Conservation (phyloP, 2,329 filamentous ascomycete genomes). For the Penicillium sp. region DNA sequence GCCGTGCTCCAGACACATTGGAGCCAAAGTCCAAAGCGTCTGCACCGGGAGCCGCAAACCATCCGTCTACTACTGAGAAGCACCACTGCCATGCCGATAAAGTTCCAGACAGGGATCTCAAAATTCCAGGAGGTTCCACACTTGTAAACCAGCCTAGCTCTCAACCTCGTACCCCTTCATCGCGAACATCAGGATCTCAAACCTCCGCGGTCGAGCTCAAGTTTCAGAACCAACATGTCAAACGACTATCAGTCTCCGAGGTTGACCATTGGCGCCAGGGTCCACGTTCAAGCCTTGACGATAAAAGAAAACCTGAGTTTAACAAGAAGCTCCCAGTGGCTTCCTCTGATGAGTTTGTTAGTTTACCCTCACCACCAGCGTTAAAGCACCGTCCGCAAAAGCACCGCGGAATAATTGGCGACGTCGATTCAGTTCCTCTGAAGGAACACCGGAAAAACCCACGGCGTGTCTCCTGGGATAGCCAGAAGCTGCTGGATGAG, state of each 20-base stretch:
- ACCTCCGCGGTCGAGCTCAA: slow-evolving; percentile 39
- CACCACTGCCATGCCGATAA: background rate
- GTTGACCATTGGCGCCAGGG: slow-evolving; percentile 37
- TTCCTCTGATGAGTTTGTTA: slow-evolving; percentile 24
- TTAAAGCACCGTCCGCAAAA: slow-evolving; percentile 42
- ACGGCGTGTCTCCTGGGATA: slow-evolving; percentile 40
- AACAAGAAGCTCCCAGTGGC: slow-evolving; percentile 34
- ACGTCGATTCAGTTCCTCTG: slow-evolving; percentile 16
- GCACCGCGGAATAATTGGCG: slow-evolving; percentile 31
- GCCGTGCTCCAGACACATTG: slow-evolving; percentile 27
- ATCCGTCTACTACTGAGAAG: slow-evolving; percentile 2
- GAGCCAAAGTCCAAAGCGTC: slow-evolving; percentile 8
- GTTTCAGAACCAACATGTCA: slow-evolving; percentile 38
- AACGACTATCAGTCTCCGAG: slow-evolving; percentile 40
- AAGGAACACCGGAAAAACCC: slow-evolving; percentile 29
- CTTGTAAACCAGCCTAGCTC: background rate
- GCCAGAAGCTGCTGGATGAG: slow-evolving; percentile 35
- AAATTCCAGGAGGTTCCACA: slow-evolving; percentile 4
- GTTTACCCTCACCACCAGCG: slow-evolving; percentile 39
- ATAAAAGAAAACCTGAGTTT: slow-evolving; percentile 31
- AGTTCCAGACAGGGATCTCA: slow-evolving; percentile 5
- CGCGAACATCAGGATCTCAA: slow-evolving; percentile 23
- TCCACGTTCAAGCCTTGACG: slow-evolving; percentile 32
- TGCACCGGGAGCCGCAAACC: background rate
- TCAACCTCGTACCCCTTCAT: slow-evolving; percentile 31